Evolutionary conservation across 352 stramenopile genomes (phyloP).

Genomic region (Stephanocyclus meneghinianus): DNA sequence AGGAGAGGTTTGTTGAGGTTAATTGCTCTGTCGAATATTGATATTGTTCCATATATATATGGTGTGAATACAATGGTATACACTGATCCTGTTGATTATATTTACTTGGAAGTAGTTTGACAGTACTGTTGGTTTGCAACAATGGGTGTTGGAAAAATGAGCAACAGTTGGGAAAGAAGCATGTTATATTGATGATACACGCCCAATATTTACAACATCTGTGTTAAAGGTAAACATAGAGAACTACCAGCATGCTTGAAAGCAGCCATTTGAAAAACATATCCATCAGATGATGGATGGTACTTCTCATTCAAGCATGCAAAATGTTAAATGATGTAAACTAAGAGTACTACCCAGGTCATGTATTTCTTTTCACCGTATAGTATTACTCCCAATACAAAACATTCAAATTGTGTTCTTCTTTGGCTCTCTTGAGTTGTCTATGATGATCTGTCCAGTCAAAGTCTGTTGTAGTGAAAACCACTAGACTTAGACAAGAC

Average conservation of each 20-base stretch:
- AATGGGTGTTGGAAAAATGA: conserved; percentile 8
- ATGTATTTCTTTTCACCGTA: too few relatives aligned
- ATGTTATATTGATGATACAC: conserved; percentile 30
- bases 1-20: background rate
- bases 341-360: too few relatives aligned
- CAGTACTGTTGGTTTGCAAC: conserved; percentile 14
- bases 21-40: background rate
- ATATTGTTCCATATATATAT: background rate
- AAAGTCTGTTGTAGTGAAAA: too few relatives aligned
- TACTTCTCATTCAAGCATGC: background rate
- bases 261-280: background rate
- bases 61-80: conserved; percentile 12
- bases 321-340: too few relatives aligned
- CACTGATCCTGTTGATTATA: background rate
- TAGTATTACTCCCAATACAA: too few relatives aligned
- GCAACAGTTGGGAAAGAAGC: conserved; percentile 6
- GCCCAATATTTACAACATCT: conserved; percentile 20
- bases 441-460: too few relatives aligned
- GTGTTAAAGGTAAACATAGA: background rate
- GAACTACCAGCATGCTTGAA: conserved; percentile 13
- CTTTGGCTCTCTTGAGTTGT: too few relatives aligned
- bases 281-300: conserved; percentile 3
- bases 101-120: conserved; percentile 2
- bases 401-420: too few relatives aligned
- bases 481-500: too few relatives aligned